Conservation (phyloP, 2,329 filamentous ascomycete genomes). For the Ophiobolus disseminans region DNA sequence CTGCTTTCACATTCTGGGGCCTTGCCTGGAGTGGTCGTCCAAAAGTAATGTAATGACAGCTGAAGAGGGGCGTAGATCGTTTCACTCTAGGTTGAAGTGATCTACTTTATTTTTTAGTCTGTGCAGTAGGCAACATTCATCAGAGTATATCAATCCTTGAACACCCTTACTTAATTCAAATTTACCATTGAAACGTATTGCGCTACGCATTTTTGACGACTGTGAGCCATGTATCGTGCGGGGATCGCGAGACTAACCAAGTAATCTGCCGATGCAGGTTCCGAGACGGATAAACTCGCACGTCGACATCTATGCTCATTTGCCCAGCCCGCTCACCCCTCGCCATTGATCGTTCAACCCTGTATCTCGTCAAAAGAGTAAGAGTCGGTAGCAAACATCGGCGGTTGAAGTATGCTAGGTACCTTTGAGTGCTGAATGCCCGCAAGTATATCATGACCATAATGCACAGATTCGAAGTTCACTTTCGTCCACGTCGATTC, state of each 20-base stretch:
- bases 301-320: neutral
- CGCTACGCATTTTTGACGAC: no score
- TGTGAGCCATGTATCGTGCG: no score
- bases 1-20: slow-evolving; percentile 1
- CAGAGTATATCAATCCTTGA: no score
- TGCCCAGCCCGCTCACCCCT: neutral
- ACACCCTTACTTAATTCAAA: no score
- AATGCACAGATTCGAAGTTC: no score
- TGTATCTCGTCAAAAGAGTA: neutral
- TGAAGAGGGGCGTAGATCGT: no score
- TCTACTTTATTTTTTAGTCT: no score
- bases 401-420: neutral
- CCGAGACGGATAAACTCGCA: neutral
- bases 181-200: neutral
- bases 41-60: no score
- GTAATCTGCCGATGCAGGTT: slow-evolving; percentile 6
- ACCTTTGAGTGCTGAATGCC: neutral
- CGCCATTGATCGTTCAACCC: neutral
- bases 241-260: neutral
- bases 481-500: no score
- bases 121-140: no score
- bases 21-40: neutral
- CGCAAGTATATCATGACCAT: neutral
- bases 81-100: no score
- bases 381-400: slow-evolving; percentile 1